Evolutionary conservation across 148 eudicot species (phyloP).

Genomic region (Rhododendron vialii): DNA sequence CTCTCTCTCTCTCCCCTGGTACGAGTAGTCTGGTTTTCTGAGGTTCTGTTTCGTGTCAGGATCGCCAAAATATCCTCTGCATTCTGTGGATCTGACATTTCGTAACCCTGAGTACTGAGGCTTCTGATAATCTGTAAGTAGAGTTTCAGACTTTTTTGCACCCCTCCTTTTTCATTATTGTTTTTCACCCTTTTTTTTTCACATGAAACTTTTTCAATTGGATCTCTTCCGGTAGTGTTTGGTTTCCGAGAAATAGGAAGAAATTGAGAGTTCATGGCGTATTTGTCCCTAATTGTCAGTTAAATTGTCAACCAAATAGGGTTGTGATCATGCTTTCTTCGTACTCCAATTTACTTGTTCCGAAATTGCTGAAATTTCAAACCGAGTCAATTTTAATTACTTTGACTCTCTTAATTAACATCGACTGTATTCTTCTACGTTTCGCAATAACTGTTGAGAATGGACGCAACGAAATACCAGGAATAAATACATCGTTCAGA

Average conservation of each 20-base stretch:
- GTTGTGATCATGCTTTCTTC: background rate
- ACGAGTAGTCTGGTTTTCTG: background rate
- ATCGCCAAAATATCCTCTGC: conserved; percentile 13
- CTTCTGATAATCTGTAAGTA: background rate
- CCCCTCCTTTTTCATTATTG: background rate
- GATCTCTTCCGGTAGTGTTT: background rate
- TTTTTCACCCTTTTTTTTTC: background rate
- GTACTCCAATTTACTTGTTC: too few relatives aligned
- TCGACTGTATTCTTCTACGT: background rate
- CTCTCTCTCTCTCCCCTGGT: background rate
- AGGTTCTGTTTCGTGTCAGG: background rate
- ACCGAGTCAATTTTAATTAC: too few relatives aligned
- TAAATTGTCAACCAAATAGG: background rate
- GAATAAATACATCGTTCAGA: background rate
- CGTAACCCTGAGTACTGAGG: background rate
- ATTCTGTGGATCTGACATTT: conserved; percentile 7
- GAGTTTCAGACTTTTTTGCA: background rate
- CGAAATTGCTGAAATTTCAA: background rate
- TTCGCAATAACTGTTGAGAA: background rate
- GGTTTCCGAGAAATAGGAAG: background rate
- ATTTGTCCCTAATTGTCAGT: background rate
- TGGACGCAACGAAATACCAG: background rate
- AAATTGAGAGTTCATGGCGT: background rate
- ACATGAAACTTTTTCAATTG: background rate
- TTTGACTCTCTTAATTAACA: background rate